Base-by-base conservation (phyloP, 805 yeast species). In the Cyberlindnera maclurae region DNA sequence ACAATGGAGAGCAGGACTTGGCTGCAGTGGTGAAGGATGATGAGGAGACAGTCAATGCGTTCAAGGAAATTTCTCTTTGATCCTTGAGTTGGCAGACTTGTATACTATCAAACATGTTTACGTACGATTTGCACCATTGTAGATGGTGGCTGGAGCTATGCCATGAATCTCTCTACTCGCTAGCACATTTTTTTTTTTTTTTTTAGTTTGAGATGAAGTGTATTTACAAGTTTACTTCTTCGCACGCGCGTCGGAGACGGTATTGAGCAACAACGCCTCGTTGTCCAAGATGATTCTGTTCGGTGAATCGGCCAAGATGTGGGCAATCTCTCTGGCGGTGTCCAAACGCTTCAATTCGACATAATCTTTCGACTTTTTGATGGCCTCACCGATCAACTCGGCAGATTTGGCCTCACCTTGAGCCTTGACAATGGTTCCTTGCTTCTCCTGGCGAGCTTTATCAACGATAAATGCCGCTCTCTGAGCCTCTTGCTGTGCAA, bases 401-500 rank as follows among this genome's bases (percentile, higher is more conserved):
- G 98, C 98, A 38, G 96, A 84, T 60, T 86, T 79, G 49, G 98
- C 98, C 67, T 93, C 98, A 77, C 98, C 98, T 62, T 87, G 85
- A 11, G 98, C 97, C 63, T 83, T 87, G 41, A 93, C 97, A 47
- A 93, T 95, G 69, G 87, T 73, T 59, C 94, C 95, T 65, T 93
- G 97, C 63, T 93, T 93, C 67, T 93, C 97, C 65, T 93, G 98
- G 53, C 85, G 79, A 8, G 98, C 98, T 60, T 88, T 86, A 63
- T 93, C 98, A 38, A 93, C 98, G 31, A 93, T 71, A 52, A 89
- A 93, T 1, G 97, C 97, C 8, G 98, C 97, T 63, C 95, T 81
- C 67, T 93, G 97, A 15, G 98, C 97, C 60, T 93, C 98, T 70
- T 93, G 98, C 64, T 93, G 98, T 22, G 98, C 97, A 64, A 93